A percentile compares a stretch with the other conserved stretches of the same genome.
phyloP scores from a whole-genome alignment of 2,329 filamentous ascomycete species.

The Botryotinia narcissicola region DNA sequence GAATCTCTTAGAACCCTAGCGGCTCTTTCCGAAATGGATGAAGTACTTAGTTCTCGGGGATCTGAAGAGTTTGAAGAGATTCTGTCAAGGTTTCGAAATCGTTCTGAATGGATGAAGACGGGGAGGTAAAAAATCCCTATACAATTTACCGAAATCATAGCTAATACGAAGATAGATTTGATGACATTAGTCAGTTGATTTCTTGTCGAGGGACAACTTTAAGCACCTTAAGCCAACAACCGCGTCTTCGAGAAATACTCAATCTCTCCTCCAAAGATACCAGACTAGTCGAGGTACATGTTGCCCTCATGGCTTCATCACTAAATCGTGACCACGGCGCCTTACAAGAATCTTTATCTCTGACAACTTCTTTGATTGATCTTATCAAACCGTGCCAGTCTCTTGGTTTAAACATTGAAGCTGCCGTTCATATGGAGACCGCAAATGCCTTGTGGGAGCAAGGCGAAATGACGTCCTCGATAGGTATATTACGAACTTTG shows the following conservation, averaged over 20 bases:
- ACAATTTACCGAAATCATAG: not conserved
- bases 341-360: slow-evolving; percentile 81
- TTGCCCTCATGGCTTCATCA: slow-evolving; percentile 71
- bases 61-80: slow-evolving; percentile 59
- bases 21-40: slow-evolving; percentile 76
- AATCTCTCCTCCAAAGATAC: slow-evolving; percentile 62
- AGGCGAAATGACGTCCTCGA: slow-evolving; percentile 84
- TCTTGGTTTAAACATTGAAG: slow-evolving; percentile 74
- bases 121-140: slow-evolving; percentile 59
- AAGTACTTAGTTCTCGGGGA: slow-evolving; percentile 63
- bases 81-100: slow-evolving; percentile 61
- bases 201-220: slow-evolving; percentile 81
- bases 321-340: slow-evolving; percentile 78
- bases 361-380: slow-evolving; percentile 78
- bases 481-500: slow-evolving; percentile 79
- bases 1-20: slow-evolving; percentile 63
- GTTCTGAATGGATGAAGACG: slow-evolving; percentile 77
- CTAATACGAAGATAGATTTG: slow-evolving; percentile 52
- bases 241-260: slow-evolving; percentile 58
- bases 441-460: slow-evolving; percentile 93
- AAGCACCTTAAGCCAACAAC: slow-evolving; percentile 71
- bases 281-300: slow-evolving; percentile 70
- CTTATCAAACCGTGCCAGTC: slow-evolving; percentile 67
- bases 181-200: slow-evolving; percentile 76
- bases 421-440: slow-evolving; percentile 74